Percentiles rank a stretch among this genome's conserved stretches.
These are phyloP conservation scores for Phytophthora sojae DNA, from an alignment of 352 stramenopile genomes.

Conservation along the genomic window DNA sequence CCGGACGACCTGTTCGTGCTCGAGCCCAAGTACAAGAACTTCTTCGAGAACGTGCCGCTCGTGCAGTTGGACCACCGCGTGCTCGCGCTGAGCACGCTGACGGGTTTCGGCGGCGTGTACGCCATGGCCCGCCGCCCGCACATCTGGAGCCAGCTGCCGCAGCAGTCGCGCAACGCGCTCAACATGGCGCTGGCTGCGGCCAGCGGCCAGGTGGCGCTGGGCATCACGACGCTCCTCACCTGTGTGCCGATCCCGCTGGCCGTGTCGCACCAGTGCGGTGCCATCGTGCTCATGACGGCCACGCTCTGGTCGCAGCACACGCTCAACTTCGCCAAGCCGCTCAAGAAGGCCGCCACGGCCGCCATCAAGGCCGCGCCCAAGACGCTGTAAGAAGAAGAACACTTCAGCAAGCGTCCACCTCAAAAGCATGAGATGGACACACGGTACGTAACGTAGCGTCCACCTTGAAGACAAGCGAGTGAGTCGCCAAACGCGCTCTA, in stretches of 20 bases:
- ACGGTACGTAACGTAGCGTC: neutral
- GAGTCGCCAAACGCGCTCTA: conserved; percentile 16
- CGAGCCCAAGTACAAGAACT: conserved; percentile 93
- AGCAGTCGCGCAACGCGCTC: conserved; percentile 75
- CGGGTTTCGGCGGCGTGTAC: conserved; percentile 74
- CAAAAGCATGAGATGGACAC: neutral
- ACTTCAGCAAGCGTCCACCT: neutral
- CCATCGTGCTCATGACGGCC: conserved; percentile 94
- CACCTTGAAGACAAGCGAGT: conserved; percentile 12
- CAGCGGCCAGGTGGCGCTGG: conserved; percentile 91
- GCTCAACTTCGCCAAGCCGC: conserved; percentile 84
- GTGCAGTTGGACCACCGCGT: conserved; percentile 98
- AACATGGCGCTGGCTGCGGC: conserved; percentile 83
- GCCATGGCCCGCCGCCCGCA: conserved; percentile 70
- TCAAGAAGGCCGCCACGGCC: conserved; percentile 49
- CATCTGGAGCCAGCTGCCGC: conserved; percentile 89
- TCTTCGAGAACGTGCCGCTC: conserved; percentile 99
- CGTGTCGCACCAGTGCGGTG: conserved; percentile 96
- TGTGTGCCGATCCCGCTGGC: conserved; percentile 97
- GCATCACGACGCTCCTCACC: conserved; percentile 97
- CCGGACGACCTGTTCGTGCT: conserved; percentile 93
- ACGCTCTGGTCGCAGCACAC: conserved; percentile 93
- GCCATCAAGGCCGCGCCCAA: conserved; percentile 49
- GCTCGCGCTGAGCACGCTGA: conserved; percentile 93
- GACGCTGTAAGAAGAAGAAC: conserved; percentile 21